phyloP scores from a whole-genome alignment of 2,329 filamentous ascomycete species.

The Teratosphaeria zuluensis region DNA sequence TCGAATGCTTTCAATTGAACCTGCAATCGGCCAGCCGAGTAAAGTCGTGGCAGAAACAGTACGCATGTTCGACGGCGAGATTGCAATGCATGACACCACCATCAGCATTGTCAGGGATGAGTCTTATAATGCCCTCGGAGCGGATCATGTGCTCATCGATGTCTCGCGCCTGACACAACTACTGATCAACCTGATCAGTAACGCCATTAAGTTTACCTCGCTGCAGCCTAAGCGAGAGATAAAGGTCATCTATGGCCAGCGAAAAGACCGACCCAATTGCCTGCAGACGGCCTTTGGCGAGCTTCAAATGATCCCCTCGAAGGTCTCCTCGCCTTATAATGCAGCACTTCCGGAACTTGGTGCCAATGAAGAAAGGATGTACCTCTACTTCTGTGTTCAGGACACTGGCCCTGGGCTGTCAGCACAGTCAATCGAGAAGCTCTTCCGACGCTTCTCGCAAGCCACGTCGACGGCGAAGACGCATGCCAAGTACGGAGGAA shows the following conservation, averaged over 20 bases:
- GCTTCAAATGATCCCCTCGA: slow-evolving; percentile 6
- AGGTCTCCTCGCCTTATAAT: slow-evolving; percentile 1
- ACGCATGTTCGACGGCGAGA: slow-evolving; percentile 30
- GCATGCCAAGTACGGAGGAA: slow-evolving; percentile 53
- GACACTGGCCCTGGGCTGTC: slow-evolving; percentile 34
- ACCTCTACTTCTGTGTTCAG: slow-evolving; percentile 20
- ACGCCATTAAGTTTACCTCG: slow-evolving; percentile 33
- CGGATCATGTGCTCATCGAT: slow-evolving; percentile 22
- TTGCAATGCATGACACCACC: slow-evolving; percentile 25
- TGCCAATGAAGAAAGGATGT: slow-evolving; percentile 23
- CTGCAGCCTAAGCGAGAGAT: slow-evolving; percentile 2
- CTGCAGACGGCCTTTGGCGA: slow-evolving; percentile 6
- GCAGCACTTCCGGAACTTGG: background rate
- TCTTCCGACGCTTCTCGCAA: slow-evolving; percentile 63
- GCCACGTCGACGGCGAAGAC: slow-evolving; percentile 49
- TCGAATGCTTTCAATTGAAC: slow-evolving; percentile 28
- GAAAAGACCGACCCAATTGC: background rate
- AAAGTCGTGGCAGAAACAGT: slow-evolving; percentile 26
- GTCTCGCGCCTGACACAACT: slow-evolving; percentile 23
- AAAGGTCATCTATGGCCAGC: slow-evolving; percentile 5
- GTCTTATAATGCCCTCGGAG: slow-evolving; percentile 3
- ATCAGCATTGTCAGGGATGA: slow-evolving; percentile 4
- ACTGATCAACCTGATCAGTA: slow-evolving; percentile 28
- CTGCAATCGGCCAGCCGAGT: slow-evolving; percentile 25
- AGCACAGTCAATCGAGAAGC: slow-evolving; percentile 29